Conservation (phyloP, 2,329 filamentous ascomycete genomes). For the Fusarium sp. region DNA sequence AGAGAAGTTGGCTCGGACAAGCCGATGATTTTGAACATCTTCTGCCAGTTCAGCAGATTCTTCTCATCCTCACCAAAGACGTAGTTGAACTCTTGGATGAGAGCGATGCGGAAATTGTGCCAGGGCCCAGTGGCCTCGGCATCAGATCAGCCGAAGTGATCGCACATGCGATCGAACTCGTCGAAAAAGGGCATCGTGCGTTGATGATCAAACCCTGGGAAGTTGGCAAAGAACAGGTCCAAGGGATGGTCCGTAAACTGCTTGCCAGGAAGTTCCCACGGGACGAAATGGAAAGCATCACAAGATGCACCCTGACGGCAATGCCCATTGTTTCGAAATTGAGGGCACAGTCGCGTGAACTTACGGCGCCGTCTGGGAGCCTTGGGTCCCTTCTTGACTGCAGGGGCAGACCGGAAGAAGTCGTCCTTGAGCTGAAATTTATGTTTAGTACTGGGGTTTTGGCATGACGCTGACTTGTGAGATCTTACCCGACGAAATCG, state of each 20-base stretch:
- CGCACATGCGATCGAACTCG: slow-evolving; percentile 13
- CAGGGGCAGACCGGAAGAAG: background rate
- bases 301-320: background rate
- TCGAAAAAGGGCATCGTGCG: slow-evolving; percentile 4
- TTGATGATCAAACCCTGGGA: slow-evolving; percentile 9
- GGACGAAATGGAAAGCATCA: background rate
- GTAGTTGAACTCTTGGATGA: slow-evolving; percentile 20
- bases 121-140: background rate
- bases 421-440: background rate
- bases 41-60: slow-evolving; percentile 12
- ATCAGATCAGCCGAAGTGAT: background rate
- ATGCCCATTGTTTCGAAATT: background rate
- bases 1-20: slow-evolving; percentile 9
- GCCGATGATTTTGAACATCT: slow-evolving; percentile 17
- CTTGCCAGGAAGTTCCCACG: background rate
- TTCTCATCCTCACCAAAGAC: slow-evolving; percentile 18
- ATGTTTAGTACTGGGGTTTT: background rate
- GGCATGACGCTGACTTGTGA: too few species aligned
- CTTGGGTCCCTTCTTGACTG: background rate
- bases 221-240: slow-evolving; percentile 21
- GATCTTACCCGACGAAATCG: background rate
- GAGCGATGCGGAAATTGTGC: slow-evolving; percentile 1
- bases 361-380: background rate
- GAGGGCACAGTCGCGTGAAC: background rate
- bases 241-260: background rate